Base-by-base conservation (phyloP, 805 yeast species). In the Metschnikowia matae region DNA sequence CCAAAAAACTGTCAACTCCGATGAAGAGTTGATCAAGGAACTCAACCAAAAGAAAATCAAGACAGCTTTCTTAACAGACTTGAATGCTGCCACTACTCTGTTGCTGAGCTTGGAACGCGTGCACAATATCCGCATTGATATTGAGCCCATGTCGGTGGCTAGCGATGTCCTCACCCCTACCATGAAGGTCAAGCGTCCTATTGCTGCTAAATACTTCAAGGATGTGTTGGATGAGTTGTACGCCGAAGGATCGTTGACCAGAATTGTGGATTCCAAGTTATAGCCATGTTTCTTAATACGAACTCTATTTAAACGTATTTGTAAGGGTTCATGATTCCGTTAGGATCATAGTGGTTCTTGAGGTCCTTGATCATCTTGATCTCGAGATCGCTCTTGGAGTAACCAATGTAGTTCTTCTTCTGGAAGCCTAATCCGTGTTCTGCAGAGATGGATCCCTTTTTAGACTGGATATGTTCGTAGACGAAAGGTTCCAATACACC, bases 401-500 rank as follows among this genome's bases (percentile, higher is more conserved):
- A 94, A 8, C 85, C 85, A 58, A 92, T 79, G 66, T 87, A 94
- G 63, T 88, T 87, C 60, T 86, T 89, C 85, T 94, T 94, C 63
- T 92, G 97, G 80, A 94, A 89, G 0, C 99, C 99, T 51, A 94
- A 77, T 14, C 99, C 99, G 67, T 94, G 99, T 69, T 94, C 99
- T 26, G 99, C 99, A 52, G 96, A 86, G 48, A 94, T 85, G 1
- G 98, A 91, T 20, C 99, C 99, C 33, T 83, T 73, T 54, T 81
- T 75, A 26, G 68, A 61, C 69, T 79, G 62, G 48, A 94, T 87
- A 86, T 91, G 91, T 72, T 94, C 96, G 65, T 90, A 94, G 31
- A 94, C 94, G 70, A 87, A 94, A 42, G 99, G 99, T 69, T 94
- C 99, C 54, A 94, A 77, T 1, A 79, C 81, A 49, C 79, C 71